Percentiles rank a stretch among this genome's conserved stretches.
Evolutionary conservation across 1,284 basidiomycete species (phyloP).

Genomic region (Heterobasidion annosum): DNA sequence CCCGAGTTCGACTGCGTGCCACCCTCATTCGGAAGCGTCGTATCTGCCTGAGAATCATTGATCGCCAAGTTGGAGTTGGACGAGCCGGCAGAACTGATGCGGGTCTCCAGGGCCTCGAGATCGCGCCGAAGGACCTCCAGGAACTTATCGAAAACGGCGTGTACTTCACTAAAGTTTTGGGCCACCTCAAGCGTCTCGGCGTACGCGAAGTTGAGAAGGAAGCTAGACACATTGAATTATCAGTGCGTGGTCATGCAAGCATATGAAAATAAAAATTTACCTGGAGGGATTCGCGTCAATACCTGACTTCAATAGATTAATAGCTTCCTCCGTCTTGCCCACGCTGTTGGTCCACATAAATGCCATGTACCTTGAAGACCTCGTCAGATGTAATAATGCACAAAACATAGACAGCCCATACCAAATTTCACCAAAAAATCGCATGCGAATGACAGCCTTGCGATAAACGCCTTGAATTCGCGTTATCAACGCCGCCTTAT

Average conservation of each 20-base stretch:
- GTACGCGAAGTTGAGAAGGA: conserved; percentile 83
- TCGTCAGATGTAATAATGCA: conserved; percentile 2
- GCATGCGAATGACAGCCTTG: conserved; percentile 84
- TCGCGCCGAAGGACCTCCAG: conserved; percentile 62
- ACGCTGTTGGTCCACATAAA: conserved; percentile 70
- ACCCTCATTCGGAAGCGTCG: not conserved
- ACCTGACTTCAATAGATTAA: conserved; percentile 76
- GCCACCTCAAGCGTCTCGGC: conserved; percentile 76
- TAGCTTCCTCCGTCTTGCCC: conserved; percentile 79
- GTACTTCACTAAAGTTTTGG: conserved; percentile 58
- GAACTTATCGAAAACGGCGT: conserved; percentile 64
- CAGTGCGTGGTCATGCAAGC: conserved; percentile 2
- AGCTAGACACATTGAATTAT: conserved; percentile 36
- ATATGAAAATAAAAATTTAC: conserved; percentile 24
- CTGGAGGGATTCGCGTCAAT: conserved; percentile 84
- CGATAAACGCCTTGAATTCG: conserved; percentile 81
- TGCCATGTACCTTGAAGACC: conserved; percentile 72
- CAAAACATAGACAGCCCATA: conserved; percentile 22
- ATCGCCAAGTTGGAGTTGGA: conserved; percentile 26
- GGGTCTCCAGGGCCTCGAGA: conserved; percentile 61
- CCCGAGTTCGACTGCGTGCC: conserved; percentile 17
- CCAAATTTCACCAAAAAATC: conserved; percentile 96
- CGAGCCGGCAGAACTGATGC: conserved; percentile 33
- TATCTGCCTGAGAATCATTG: conserved; percentile 15
- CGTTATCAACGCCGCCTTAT: conserved; percentile 54